phyloP scores from a whole-genome alignment of 1,284 basidiomycete genomes.

The Malassezia pachydermatis region DNA sequence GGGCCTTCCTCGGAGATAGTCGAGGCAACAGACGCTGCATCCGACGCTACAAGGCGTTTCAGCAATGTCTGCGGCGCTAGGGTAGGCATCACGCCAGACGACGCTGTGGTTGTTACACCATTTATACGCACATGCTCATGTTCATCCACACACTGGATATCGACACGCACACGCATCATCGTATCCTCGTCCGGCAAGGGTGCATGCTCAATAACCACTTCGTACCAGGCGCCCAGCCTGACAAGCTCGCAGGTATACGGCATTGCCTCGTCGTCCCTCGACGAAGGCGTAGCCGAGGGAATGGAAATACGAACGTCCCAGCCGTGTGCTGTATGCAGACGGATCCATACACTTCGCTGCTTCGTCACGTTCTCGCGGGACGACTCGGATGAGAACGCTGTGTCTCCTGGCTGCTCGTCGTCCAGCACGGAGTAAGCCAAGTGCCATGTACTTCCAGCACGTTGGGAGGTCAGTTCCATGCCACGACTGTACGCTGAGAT shows the following conservation, averaged over 20 bases:
- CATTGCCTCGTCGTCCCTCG: slow-evolving; percentile 55
- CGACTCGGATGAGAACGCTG: slow-evolving; percentile 50
- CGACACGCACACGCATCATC: too few relatives aligned
- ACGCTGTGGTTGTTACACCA: slow-evolving; percentile 20
- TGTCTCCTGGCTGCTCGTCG: slow-evolving; percentile 51
- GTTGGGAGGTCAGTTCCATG: slow-evolving; percentile 64
- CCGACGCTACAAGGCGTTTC: slow-evolving; percentile 16
- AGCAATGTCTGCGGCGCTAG: too few relatives aligned
- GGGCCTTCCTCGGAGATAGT: not conserved
- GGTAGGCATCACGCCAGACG: too few relatives aligned
- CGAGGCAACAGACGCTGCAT: slow-evolving; percentile 13
- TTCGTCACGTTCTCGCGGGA: slow-evolving; percentile 57
- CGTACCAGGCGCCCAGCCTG: slow-evolving; percentile 10
- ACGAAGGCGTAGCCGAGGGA: slow-evolving; percentile 56
- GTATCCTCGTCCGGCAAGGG: slow-evolving; percentile 22
- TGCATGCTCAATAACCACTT: slow-evolving; percentile 20
- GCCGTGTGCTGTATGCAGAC: slow-evolving; percentile 65
- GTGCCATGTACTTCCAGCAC: slow-evolving; percentile 68
- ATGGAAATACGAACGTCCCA: slow-evolving; percentile 69
- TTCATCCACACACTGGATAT: too few relatives aligned
- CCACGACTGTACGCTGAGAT: slow-evolving; percentile 70
- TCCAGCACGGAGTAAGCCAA: slow-evolving; percentile 78
- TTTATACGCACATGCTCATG: slow-evolving; percentile 31
- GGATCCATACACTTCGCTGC: slow-evolving; percentile 60
- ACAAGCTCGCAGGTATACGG: slow-evolving; percentile 15